Evolutionary conservation across 208 protist genomes (phyloP).

Genomic region (Trypanosoma theileri): DNA sequence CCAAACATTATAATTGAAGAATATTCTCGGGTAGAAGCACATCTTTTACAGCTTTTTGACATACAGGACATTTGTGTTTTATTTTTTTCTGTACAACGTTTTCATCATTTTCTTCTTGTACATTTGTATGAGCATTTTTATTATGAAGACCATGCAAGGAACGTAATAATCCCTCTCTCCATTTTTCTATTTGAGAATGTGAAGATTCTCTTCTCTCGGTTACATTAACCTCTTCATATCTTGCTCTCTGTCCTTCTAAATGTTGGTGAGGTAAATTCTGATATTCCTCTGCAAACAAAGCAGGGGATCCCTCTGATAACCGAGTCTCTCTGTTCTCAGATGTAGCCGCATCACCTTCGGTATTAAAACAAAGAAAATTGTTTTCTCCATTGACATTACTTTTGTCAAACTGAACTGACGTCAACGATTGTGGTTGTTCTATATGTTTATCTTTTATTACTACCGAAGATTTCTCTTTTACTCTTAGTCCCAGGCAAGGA

Average conservation of each 20-base stretch:
- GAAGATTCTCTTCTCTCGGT: background rate
- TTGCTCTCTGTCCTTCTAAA: background rate
- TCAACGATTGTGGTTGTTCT: background rate
- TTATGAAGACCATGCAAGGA: slow-evolving; percentile 3
- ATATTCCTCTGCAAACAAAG: too few species aligned
- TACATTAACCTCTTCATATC: too few species aligned
- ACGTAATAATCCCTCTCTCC: slow-evolving; percentile 7
- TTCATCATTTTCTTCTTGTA: slow-evolving; percentile 7
- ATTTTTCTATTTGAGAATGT: background rate
- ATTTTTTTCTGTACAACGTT: slow-evolving; percentile 25
- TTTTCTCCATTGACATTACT: background rate
- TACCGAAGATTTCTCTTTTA: background rate
- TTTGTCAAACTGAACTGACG: background rate
- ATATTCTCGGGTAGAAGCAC: slow-evolving; percentile 33
- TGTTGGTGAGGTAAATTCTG: background rate
- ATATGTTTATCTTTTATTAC: background rate
- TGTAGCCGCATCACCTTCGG: too few species aligned
- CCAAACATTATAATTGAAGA: slow-evolving; percentile 33
- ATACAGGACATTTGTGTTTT: slow-evolving; percentile 36
- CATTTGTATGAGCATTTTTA: background rate
- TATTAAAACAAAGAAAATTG: too few species aligned
- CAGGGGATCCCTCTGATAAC: too few species aligned
- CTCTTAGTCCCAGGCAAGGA: slow-evolving; percentile 27
- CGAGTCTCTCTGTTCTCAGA: too few species aligned
- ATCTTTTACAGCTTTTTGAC: slow-evolving; percentile 24